phyloP scores from a whole-genome alignment of 2,329 filamentous ascomycete genomes.

The Daldinia sp. region DNA sequence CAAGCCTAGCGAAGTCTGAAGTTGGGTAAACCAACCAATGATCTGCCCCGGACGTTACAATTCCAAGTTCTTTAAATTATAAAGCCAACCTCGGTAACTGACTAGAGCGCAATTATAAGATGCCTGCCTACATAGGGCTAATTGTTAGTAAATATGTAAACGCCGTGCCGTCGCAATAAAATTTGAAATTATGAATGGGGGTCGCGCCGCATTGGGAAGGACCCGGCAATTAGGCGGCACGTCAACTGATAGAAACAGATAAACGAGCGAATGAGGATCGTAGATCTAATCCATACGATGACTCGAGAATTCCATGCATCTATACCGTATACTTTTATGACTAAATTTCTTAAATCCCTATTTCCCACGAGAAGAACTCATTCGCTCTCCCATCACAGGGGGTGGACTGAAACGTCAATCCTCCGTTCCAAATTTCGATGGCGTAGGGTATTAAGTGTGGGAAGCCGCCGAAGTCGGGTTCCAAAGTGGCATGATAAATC shows the following conservation, averaged over 20 bases:
- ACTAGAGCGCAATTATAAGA: not conserved
- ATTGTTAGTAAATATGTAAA: not conserved
- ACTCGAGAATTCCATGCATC: not conserved
- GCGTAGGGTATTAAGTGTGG: not conserved
- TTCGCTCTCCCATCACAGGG: not conserved
- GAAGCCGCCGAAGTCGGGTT: not conserved
- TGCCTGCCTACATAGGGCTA: not conserved
- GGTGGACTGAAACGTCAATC: conserved; percentile 12
- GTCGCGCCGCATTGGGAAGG: not conserved
- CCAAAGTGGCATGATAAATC: not conserved
- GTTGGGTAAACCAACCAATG: not conserved
- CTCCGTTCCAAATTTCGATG: conserved; percentile 9
- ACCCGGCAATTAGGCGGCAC: not conserved
- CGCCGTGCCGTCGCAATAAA: not conserved
- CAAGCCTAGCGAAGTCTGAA: not conserved
- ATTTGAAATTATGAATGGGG: not conserved
- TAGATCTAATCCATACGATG: not conserved
- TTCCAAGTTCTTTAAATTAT: not conserved
- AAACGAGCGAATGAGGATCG: not conserved
- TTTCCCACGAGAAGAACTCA: not conserved
- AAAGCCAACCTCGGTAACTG: not conserved
- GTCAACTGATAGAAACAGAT: not conserved
- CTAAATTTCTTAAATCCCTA: not conserved
- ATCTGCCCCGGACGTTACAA: not conserved
- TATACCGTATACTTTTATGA: not conserved